A percentile compares a stretch with the other conserved stretches of the same genome.
Conservation (phyloP, 2,329 filamentous ascomycete species). For the Cercospora canescens region DNA sequence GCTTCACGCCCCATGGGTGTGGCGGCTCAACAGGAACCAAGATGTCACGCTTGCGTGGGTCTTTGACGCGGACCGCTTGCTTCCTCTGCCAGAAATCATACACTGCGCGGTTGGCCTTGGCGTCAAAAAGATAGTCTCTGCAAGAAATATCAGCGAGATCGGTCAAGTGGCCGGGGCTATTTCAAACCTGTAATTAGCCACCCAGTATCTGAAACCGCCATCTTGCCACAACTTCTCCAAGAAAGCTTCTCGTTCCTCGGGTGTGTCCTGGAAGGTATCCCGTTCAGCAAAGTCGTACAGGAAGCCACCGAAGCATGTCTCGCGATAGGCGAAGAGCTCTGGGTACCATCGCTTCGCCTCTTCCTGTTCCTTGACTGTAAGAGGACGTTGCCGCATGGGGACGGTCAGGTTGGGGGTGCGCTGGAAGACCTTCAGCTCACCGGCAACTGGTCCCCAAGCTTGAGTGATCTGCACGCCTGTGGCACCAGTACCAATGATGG, state of each 20-base stretch:
- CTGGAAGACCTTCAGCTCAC: constrained; percentile 24
- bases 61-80: constrained; percentile 50
- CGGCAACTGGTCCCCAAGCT: constrained; percentile 22
- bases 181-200: constrained; percentile 19
- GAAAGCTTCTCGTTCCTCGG: constrained; percentile 43
- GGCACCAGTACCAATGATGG: constrained; percentile 44
- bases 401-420: constrained; percentile 16
- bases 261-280: constrained; percentile 51
- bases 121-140: constrained; percentile 12
- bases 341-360: constrained; percentile 43
- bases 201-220: constrained; percentile 23
- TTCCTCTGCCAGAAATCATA: constrained; percentile 60
- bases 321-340: constrained; percentile 47
- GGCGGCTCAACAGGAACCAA: constrained; percentile 53
- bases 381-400: constrained; percentile 51
- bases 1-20: constrained; percentile 48
- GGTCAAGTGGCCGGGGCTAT: background rate
- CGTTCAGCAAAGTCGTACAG: constrained; percentile 56
- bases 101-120: constrained; percentile 20
- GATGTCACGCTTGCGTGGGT: constrained; percentile 52
- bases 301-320: constrained; percentile 61
- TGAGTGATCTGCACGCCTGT: constrained; percentile 42
- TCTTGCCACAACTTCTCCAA: constrained; percentile 23
- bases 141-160: background rate
- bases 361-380: constrained; percentile 55